phyloP scores from a whole-genome alignment of 2,329 filamentous ascomycete species.

The Aspergillus novoparasiticus region DNA sequence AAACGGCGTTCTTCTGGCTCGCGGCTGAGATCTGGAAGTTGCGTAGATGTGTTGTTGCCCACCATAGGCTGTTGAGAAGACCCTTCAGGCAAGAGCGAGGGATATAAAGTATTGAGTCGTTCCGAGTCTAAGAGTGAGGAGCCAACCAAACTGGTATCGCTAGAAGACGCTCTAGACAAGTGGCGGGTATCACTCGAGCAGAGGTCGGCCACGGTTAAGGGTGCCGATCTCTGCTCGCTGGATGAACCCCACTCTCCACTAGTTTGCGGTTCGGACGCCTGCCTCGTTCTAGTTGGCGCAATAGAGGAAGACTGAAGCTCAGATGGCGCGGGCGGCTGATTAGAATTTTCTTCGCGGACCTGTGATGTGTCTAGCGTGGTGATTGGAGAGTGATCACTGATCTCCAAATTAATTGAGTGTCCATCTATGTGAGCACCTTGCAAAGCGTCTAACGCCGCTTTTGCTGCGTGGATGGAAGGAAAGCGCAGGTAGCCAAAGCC shows the following conservation, averaged over 20 bases:
- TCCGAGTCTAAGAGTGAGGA: conserved; percentile 11
- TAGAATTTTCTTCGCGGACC: not conserved
- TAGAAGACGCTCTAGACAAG: not conserved
- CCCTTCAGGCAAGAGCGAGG: conserved; percentile 33
- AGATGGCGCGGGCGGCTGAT: not conserved
- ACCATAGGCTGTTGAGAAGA: conserved; percentile 5
- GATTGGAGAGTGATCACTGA: conserved; percentile 34
- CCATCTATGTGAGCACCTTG: conserved; percentile 42
- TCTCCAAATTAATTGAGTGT: conserved; percentile 44
- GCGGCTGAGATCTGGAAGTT: conserved; percentile 23
- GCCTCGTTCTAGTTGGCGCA: not conserved
- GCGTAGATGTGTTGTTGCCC: conserved; percentile 10
- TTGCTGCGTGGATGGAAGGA: conserved; percentile 36
- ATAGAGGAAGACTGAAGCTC: conserved; percentile 4
- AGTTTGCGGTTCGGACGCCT: not conserved
- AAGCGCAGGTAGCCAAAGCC: conserved; percentile 46
- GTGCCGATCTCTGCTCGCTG: conserved; percentile 5
- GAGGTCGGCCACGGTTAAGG: conserved; percentile 11
- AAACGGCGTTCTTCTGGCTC: conserved; percentile 33
- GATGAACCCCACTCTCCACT: not conserved
- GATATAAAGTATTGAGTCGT: conserved; percentile 31
- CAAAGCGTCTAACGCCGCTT: conserved; percentile 38
- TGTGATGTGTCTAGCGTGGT: conserved; percentile 7
- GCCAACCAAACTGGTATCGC: not conserved
- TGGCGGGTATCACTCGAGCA: conserved; percentile 14